A percentile compares a stretch with the other conserved stretches of the same genome.
These are phyloP conservation scores for Verticillium klebahnii DNA, from an alignment of 2,329 filamentous ascomycete genomes.

Conservation along the genomic window DNA sequence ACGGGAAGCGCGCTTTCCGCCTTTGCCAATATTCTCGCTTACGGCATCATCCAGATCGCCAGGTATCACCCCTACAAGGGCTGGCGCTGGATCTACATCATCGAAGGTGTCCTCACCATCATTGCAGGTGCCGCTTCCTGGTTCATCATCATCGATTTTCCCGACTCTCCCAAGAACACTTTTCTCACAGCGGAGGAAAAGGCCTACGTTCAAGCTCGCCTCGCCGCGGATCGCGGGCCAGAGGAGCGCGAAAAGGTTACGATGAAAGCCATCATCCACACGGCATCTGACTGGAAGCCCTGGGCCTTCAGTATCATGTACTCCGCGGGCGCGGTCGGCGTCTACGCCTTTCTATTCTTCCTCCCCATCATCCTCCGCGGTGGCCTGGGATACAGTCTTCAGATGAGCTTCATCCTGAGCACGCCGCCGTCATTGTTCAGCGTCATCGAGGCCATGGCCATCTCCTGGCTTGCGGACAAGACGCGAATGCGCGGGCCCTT, in stretches of 20 bases:
- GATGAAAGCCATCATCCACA: constrained; percentile 12
- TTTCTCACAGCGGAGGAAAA: constrained; percentile 36
- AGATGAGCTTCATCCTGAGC: constrained; percentile 10
- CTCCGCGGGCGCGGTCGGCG: constrained; percentile 15
- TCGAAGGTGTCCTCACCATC: constrained; percentile 31
- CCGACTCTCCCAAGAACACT: constrained; percentile 30
- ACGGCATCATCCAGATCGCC: constrained; percentile 32
- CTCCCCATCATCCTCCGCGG: constrained; percentile 16
- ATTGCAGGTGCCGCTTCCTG: constrained; percentile 21
- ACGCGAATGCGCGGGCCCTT: constrained; percentile 15
- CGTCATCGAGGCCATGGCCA: constrained; percentile 15
- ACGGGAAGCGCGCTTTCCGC: constrained; percentile 21
- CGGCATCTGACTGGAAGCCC: constrained; percentile 15
- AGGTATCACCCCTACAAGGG: not conserved
- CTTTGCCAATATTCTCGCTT: constrained; percentile 18
- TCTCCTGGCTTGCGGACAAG: constrained; percentile 26
- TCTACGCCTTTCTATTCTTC: constrained; percentile 19
- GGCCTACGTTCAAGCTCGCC: constrained; percentile 19
- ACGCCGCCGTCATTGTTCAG: not conserved
- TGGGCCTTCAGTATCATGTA: constrained; percentile 18
- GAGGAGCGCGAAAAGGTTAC: constrained; percentile 10
- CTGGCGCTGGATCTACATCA: constrained; percentile 43
- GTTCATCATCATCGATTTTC: constrained; percentile 43
- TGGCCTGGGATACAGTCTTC: constrained; percentile 15
- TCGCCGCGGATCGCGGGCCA: constrained; percentile 16